Evolutionary conservation across 164 flowering plant species (phyloP).

Genomic region (Vitis amurensis): DNA sequence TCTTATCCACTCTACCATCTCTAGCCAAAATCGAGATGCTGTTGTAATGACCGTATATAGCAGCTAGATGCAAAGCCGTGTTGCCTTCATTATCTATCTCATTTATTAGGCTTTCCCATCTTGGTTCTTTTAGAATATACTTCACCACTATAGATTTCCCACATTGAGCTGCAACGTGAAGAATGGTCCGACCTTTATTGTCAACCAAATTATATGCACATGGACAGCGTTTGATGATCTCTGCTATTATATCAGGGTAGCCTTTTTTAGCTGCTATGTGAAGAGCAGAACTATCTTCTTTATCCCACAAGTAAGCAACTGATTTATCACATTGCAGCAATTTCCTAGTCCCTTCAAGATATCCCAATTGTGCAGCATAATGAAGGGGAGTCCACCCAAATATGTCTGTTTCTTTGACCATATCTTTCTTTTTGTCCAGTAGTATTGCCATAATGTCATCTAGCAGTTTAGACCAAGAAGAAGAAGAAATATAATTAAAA

Average conservation of each 20-base stretch:
- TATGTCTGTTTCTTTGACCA: conserved; percentile 8
- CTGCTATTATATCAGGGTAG: neutral
- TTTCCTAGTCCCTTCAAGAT: neutral
- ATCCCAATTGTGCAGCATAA: conserved; percentile 15
- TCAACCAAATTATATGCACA: conserved; percentile 6
- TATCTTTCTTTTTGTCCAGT: neutral
- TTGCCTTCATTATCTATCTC: too few relatives aligned
- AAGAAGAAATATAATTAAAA: too few relatives aligned
- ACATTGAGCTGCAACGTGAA: conserved; percentile 18
- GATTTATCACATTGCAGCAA: neutral
- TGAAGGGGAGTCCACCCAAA: conserved; percentile 23
- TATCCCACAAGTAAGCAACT: conserved; percentile 10
- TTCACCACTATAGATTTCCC: conserved; percentile 1
- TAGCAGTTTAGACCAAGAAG: too few relatives aligned
- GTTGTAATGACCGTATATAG: too few relatives aligned
- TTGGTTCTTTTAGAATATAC: neutral
- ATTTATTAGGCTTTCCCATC: conserved; percentile 7
- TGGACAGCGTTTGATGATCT: neutral
- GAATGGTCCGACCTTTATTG: conserved; percentile 11
- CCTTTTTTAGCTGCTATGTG: conserved; percentile 21
- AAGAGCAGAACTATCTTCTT: conserved; percentile 15
- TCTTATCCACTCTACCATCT: too few relatives aligned
- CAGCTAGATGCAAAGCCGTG: too few relatives aligned
- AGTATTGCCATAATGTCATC: neutral
- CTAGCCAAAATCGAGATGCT: too few relatives aligned